Evolutionary conservation across 371 early-diverging fungal genomes (phyloP).

Genomic region (Mortierella sp.): DNA sequence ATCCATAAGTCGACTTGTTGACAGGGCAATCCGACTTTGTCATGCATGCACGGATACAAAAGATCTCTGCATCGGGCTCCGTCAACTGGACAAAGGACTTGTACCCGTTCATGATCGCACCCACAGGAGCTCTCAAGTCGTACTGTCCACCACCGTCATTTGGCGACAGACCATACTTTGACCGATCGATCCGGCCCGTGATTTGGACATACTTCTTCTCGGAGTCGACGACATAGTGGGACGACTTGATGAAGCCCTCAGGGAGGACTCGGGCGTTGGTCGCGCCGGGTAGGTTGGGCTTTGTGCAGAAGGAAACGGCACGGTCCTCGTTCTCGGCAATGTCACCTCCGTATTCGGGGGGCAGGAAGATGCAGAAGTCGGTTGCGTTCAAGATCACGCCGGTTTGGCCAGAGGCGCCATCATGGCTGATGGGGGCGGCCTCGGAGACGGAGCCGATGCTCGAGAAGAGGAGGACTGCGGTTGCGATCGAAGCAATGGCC

Average conservation of each 20-base stretch:
- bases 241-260: slow-evolving; percentile 62
- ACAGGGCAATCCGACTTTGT: slow-evolving; percentile 47
- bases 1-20: slow-evolving; percentile 32
- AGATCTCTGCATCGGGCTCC: slow-evolving; percentile 62
- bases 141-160: slow-evolving; percentile 68
- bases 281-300: slow-evolving; percentile 42
- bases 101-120: slow-evolving; percentile 65
- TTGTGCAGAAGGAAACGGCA: slow-evolving; percentile 65
- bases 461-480: background rate
- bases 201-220: slow-evolving; percentile 64
- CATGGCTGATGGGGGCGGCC: background rate
- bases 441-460: background rate
- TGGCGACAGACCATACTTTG: slow-evolving; percentile 54
- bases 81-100: slow-evolving; percentile 64
- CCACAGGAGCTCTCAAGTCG: slow-evolving; percentile 63
- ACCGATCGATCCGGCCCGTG: slow-evolving; percentile 66
- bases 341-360: slow-evolving; percentile 30
- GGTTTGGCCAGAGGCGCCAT: slow-evolving; percentile 23
- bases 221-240: slow-evolving; percentile 60
- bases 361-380: slow-evolving; percentile 69
- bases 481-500: background rate
- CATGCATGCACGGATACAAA: slow-evolving; percentile 68
- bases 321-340: slow-evolving; percentile 36
- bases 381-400: slow-evolving; percentile 60
- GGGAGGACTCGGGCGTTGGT: slow-evolving; percentile 57